Percentiles rank a stretch among this genome's conserved stretches.
Conservation (phyloP, 352 stramenopile genomes). For the Pythium periplocum region DNA sequence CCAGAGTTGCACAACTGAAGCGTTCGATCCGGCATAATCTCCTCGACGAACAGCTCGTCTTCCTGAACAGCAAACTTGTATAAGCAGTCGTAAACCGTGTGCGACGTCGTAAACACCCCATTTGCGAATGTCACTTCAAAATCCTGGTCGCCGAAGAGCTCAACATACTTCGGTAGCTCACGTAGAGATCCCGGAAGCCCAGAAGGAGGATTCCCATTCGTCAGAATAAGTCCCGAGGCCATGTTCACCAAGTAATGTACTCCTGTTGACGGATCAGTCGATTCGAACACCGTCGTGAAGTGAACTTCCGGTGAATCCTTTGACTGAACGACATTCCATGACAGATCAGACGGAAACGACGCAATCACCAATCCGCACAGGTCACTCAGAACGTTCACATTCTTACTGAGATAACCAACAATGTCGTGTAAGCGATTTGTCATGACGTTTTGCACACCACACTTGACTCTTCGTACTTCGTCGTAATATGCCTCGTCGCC, state of each 20-base stretch:
- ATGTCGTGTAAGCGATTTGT: conserved; percentile 13
- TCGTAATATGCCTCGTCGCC: conserved; percentile 1
- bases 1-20: conserved; percentile 25
- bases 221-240: conserved; percentile 34
- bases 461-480: conserved; percentile 2
- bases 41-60: conserved; percentile 27
- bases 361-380: conserved; percentile 2
- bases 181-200: conserved; percentile 36
- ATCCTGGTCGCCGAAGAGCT: conserved; percentile 40
- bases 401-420: not conserved
- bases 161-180: conserved; percentile 18
- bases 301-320: too few species aligned
- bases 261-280: conserved; percentile 8
- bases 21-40: conserved; percentile 17
- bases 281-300: not conserved
- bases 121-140: conserved; percentile 39
- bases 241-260: conserved; percentile 45
- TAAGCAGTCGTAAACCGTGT: conserved; percentile 17
- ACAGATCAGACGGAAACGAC: conserved; percentile 7
- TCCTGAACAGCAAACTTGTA: conserved; percentile 32
- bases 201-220: conserved; percentile 30
- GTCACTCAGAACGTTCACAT: not conserved
- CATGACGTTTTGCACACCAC: conserved; percentile 32
- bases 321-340: conserved; percentile 29
- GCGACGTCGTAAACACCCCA: conserved; percentile 26